Evolutionary conservation across 2,329 filamentous ascomycete species (phyloP).

Genomic region (Lachnellula hyalina): DNA sequence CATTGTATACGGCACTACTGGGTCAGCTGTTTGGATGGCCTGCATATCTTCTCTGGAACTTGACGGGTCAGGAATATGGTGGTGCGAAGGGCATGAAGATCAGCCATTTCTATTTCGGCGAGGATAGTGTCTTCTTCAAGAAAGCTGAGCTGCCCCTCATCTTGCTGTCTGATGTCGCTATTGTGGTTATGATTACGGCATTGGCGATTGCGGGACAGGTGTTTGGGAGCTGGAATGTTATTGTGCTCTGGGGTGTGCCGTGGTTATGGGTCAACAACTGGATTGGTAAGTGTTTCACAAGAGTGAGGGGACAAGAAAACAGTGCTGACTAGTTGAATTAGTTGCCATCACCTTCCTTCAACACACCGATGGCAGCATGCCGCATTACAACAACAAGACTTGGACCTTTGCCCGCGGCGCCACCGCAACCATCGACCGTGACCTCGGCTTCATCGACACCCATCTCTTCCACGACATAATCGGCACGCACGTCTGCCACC

Average conservation of each 20-base stretch:
- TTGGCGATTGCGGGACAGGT: conserved; percentile 48
- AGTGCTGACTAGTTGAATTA: conserved; percentile 22
- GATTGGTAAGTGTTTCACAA: conserved; percentile 45
- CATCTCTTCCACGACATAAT: conserved; percentile 64
- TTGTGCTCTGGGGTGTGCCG: conserved; percentile 56
- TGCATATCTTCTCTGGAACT: conserved; percentile 57
- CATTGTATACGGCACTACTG: conserved; percentile 47
- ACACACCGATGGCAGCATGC: conserved; percentile 55
- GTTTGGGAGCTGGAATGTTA: conserved; percentile 51
- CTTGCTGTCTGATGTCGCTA: conserved; percentile 54
- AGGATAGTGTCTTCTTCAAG: conserved; percentile 56
- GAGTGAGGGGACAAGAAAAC: too few species aligned
- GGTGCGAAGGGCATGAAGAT: conserved; percentile 27
- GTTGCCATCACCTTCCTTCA: conserved; percentile 73
- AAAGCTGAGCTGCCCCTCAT: conserved; percentile 52
- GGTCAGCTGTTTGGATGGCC: conserved; percentile 64
- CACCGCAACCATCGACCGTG: conserved; percentile 57
- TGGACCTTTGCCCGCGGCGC: conserved; percentile 62
- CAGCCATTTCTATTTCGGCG: conserved; percentile 51
- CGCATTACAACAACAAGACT: conserved; percentile 51
- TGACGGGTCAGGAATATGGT: conserved; percentile 30
- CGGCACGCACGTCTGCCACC: conserved; percentile 59
- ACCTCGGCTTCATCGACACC: conserved; percentile 59
- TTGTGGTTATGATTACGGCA: conserved; percentile 44
- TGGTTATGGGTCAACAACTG: conserved; percentile 69